phyloP scores from a whole-genome alignment of 768 basidiomycete genomes.

The Sistotremastrum suecicum region DNA sequence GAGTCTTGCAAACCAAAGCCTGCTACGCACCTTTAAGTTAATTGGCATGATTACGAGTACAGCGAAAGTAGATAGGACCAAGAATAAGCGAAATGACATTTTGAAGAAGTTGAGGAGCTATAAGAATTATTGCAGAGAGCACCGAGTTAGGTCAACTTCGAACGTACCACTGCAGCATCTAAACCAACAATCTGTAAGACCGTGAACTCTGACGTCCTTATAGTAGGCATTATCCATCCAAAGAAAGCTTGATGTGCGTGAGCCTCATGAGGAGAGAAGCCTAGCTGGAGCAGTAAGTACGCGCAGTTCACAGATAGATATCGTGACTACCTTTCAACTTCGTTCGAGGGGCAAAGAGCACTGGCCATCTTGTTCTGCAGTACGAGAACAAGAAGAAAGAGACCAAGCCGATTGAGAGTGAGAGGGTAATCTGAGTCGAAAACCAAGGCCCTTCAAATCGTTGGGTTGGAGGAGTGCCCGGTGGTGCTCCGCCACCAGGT shows the following conservation, averaged over 20 bases:
- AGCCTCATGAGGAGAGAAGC: constrained; percentile 88
- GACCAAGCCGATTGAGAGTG: constrained; percentile 57
- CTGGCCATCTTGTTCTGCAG: constrained; percentile 74
- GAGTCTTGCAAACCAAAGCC: neutral
- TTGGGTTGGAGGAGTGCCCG: constrained; percentile 54
- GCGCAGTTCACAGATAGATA: neutral
- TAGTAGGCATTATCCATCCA: constrained; percentile 92
- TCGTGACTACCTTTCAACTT: constrained; percentile 72
- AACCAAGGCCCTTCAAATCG: constrained; percentile 90
- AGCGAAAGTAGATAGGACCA: constrained; percentile 72
- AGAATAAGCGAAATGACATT: constrained; percentile 87
- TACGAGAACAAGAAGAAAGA: constrained; percentile 86
- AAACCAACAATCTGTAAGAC: constrained; percentile 93
- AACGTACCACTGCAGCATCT: constrained; percentile 86
- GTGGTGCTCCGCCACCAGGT: constrained; percentile 31
- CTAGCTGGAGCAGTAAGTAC: constrained; percentile 24
- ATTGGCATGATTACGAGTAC: constrained; percentile 83
- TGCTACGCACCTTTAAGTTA: constrained; percentile 69
- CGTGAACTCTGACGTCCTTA: constrained; percentile 81
- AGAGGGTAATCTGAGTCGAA: constrained; percentile 74
- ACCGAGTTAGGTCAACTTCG: neutral
- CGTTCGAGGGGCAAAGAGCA: constrained; percentile 85
- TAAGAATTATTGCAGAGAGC: neutral
- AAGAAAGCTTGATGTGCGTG: constrained; percentile 80
- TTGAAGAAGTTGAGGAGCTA: constrained; percentile 93